Evolutionary conservation across 2,329 filamentous ascomycete species (phyloP).

Genomic region (Botrytis fabae): DNA sequence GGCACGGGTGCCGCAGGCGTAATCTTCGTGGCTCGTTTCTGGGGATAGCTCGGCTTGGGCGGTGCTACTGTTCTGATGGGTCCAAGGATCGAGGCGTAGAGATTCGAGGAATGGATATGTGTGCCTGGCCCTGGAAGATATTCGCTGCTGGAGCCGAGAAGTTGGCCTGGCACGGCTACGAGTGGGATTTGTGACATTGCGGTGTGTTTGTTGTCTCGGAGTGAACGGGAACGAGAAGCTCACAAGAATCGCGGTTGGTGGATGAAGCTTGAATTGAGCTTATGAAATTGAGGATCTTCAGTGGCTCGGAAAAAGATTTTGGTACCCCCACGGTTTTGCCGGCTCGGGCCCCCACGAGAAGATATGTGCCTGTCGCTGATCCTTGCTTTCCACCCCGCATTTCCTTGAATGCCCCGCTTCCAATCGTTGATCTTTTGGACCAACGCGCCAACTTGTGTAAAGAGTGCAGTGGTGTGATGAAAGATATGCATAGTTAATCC

Average conservation of each 20-base stretch:
- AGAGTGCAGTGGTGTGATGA: slow-evolving; percentile 2
- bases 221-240: not conserved
- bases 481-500: slow-evolving; percentile 6
- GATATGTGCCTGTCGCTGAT: not conserved
- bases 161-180: slow-evolving; percentile 77
- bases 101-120: slow-evolving; percentile 71
- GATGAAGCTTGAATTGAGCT: not conserved
- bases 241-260: not conserved
- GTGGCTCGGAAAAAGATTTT: slow-evolving; percentile 16
- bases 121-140: slow-evolving; percentile 79
- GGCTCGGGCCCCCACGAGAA: not conserved
- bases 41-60: slow-evolving; percentile 46
- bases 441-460: not conserved
- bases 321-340: slow-evolving; percentile 19
- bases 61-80: slow-evolving; percentile 57
- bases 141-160: slow-evolving; percentile 66
- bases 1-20: slow-evolving; percentile 46
- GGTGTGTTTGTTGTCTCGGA: slow-evolving; percentile 7
- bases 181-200: slow-evolving; percentile 33
- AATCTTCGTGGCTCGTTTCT: slow-evolving; percentile 61
- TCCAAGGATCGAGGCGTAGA: slow-evolving; percentile 83
- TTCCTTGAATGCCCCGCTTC: slow-evolving; percentile 8
- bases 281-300: slow-evolving; percentile 8
- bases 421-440: slow-evolving; percentile 4
- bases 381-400: slow-evolving; percentile 14